These are phyloP conservation scores for Kwoniella heveanensis DNA, from an alignment of 768 basidiomycete species.

Conservation along the genomic window DNA sequence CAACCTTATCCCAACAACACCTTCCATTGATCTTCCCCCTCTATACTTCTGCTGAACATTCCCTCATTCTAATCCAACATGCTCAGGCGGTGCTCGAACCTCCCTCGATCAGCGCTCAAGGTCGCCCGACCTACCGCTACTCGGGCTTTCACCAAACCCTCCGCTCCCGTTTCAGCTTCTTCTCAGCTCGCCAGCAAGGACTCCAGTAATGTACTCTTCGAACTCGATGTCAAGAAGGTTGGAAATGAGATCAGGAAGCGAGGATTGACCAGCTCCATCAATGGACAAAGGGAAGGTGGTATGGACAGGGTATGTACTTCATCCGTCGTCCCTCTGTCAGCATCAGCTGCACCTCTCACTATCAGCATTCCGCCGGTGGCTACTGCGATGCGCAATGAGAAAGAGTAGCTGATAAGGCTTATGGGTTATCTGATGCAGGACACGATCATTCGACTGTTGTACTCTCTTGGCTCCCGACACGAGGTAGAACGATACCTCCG, in stretches of 20 bases:
- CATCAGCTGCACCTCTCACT: not conserved
- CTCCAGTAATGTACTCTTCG: constrained; percentile 44
- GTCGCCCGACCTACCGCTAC: constrained; percentile 16
- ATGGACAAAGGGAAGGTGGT: constrained; percentile 41
- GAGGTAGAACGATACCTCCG: constrained; percentile 98
- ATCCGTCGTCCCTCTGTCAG: not conserved
- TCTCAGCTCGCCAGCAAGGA: constrained; percentile 23
- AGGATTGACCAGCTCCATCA: constrained; percentile 40
- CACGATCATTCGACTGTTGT: constrained; percentile 92
- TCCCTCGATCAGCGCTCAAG: constrained; percentile 24
- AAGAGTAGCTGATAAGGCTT: not conserved
- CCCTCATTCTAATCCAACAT: not conserved
- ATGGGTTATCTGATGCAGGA: constrained; percentile 63
- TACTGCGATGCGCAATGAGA: not conserved
- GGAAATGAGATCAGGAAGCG: constrained; percentile 53
- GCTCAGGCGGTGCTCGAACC: constrained; percentile 20
- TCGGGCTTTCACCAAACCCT: constrained; percentile 31
- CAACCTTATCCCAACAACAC: not conserved
- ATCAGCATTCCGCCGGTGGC: no score
- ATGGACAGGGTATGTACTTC: constrained; percentile 55
- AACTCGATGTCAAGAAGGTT: constrained; percentile 50
- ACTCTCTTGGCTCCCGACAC: constrained; percentile 93
- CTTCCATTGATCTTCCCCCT: not conserved
- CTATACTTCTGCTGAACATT: not conserved
- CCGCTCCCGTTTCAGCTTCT: constrained; percentile 25